Conservation (phyloP, 768 basidiomycete genomes). For the Lentinula guzmanii region DNA sequence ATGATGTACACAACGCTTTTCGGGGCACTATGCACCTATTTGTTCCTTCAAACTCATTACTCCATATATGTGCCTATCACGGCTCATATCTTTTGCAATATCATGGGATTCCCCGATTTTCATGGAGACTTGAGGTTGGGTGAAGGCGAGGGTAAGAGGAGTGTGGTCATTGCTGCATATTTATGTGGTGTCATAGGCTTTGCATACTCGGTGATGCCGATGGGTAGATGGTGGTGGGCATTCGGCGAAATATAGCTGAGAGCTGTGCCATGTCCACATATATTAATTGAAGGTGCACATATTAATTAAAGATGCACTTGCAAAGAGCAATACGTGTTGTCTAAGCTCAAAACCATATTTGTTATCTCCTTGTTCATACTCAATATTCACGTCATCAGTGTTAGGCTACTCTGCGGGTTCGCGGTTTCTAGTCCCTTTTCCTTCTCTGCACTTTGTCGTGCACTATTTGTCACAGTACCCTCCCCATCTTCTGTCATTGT, state of each 20-base stretch:
- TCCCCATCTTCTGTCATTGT: background rate
- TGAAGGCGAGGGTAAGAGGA: background rate
- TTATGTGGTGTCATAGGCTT: background rate
- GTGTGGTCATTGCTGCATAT: background rate
- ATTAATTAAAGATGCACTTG: too few relatives aligned
- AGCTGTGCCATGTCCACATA: too few relatives aligned
- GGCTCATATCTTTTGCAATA: slow-evolving; percentile 89
- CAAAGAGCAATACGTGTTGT: too few relatives aligned
- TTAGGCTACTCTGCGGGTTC: background rate
- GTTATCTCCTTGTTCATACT: too few relatives aligned
- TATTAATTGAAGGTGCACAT: too few relatives aligned
- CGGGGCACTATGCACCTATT: slow-evolving; percentile 77
- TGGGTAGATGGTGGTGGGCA: background rate
- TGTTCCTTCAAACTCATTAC: slow-evolving; percentile 65
- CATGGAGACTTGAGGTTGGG: background rate
- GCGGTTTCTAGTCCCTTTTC: background rate
- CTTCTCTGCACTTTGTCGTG: background rate
- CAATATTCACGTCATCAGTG: too few relatives aligned
- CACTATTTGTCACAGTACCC: background rate
- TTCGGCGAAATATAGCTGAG: background rate
- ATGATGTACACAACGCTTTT: slow-evolving; percentile 88
- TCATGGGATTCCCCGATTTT: slow-evolving; percentile 78
- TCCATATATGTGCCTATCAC: slow-evolving; percentile 73
- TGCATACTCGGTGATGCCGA: background rate
- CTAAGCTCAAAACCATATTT: too few relatives aligned